phyloP scores from a whole-genome alignment of 2,329 filamentous ascomycete genomes.

The Epichloe sylvatica region DNA sequence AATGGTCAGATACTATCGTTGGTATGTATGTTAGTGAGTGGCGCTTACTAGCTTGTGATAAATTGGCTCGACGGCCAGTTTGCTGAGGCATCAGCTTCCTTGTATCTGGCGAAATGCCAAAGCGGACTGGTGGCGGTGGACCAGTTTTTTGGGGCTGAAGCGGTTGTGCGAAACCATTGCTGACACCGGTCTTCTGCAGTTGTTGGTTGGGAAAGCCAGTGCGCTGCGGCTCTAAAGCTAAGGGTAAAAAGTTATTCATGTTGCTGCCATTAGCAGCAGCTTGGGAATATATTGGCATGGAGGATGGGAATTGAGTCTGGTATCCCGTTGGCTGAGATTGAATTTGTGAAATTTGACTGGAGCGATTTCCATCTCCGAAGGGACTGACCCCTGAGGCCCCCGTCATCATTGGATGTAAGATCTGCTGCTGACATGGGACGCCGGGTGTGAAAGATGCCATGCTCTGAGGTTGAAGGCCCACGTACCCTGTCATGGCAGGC shows the following conservation, averaged over 20 bases:
- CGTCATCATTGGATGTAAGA: conserved; percentile 38
- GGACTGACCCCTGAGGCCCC: conserved; percentile 26
- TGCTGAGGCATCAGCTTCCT: conserved; percentile 75
- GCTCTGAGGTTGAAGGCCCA: conserved; percentile 20
- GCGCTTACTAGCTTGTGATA: conserved; percentile 83
- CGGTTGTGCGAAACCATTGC: conserved; percentile 37
- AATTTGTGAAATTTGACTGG: conserved; percentile 31
- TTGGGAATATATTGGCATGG: conserved; percentile 29
- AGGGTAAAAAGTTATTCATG: conserved; percentile 45
- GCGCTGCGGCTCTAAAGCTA: conserved; percentile 44
- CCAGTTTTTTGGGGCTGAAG: conserved; percentile 36
- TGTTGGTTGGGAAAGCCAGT: conserved; percentile 37
- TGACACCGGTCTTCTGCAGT: conserved; percentile 35
- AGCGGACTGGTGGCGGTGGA: conserved; percentile 75
- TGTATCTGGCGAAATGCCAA: conserved; percentile 59
- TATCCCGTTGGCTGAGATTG: conserved; percentile 55
- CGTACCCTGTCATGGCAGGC: conserved; percentile 24
- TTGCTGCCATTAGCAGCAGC: conserved; percentile 27
- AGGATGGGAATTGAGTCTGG: conserved; percentile 23
- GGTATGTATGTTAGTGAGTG: background rate
- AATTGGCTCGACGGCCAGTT: conserved; percentile 79
- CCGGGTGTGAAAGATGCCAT: conserved; percentile 25
- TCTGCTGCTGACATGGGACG: conserved; percentile 16
- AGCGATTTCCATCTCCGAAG: conserved; percentile 24
- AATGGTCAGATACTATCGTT: background rate